Percentiles rank a stretch among this genome's conserved stretches.
Conservation (phyloP, 75 land plant species). For the Larix kaempferi region DNA sequence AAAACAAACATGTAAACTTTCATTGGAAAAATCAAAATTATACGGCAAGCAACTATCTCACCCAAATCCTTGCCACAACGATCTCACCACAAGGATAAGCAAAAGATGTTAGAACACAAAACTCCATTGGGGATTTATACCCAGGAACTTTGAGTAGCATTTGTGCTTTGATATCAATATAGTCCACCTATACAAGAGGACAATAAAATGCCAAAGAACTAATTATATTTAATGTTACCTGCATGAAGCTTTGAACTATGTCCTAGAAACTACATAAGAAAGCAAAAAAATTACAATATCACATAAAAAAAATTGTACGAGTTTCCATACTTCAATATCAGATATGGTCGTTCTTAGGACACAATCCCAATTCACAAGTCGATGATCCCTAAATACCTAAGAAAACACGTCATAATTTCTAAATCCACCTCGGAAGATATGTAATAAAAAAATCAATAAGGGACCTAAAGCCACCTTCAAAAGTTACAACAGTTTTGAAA, state of each 20-base stretch:
- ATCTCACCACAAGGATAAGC: constrained; percentile 95
- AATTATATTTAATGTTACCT: not conserved
- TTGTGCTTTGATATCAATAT: constrained; percentile 67
- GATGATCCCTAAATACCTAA: constrained; percentile 56
- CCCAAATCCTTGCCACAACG: too few relatives aligned
- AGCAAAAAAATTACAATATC: not conserved
- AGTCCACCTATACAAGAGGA: constrained; percentile 65
- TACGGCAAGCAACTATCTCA: not conserved
- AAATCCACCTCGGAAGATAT: too few relatives aligned
- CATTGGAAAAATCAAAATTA: not conserved
- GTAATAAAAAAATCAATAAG: too few relatives aligned
- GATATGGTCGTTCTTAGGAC: constrained; percentile 87
- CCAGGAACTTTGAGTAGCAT: constrained; percentile 80
- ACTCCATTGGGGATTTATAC: constrained; percentile 75
- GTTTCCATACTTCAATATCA: constrained; percentile 80
- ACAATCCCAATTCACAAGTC: constrained; percentile 97
- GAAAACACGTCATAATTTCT: not conserved
- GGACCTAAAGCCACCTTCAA: too few relatives aligned
- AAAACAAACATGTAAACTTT: not conserved
- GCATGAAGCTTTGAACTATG: not conserved
- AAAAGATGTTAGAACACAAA: constrained; percentile 92
- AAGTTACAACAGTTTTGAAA: too few relatives aligned
- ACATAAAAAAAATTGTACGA: not conserved
- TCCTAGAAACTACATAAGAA: not conserved
- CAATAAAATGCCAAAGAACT: not conserved